Base-by-base conservation (phyloP, 306 rosid genomes). In the Oemleria cerasiformis region DNA sequence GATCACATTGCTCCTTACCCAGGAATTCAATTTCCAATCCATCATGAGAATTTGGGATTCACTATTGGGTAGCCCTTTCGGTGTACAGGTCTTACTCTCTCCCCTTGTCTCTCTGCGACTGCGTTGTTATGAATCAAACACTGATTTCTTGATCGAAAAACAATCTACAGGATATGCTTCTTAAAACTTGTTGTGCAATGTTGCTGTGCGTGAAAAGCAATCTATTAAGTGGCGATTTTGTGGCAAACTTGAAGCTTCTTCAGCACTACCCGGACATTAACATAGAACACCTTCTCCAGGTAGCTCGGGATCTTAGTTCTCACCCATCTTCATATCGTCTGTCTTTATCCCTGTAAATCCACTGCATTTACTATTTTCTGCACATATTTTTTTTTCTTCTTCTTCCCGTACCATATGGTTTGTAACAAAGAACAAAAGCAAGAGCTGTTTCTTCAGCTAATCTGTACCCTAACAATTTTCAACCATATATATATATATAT, bases 31-130 rank as follows among this genome's bases (percentile, higher is more conserved):
- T 68, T 87, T 89, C 73, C 88, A 79, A 30, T 41, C 81, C 72
- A 89, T 87, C 63, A 40, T 92, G 81, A 86, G 96, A 83, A 89
- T 92, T 63, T 92, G 96, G 96, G 97, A 92, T 83, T 82, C 93
- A 74, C 82, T 92, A 63, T 65, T 92, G 64, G 82, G 85, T 56
- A 86, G 87, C 65, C 86, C 96, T 77, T 89, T 81, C 54, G 97
- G 93, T 62, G 87, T 86, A 74, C 92, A 87, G 97, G 97, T 87
- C 38, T 70, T 63, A 75, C 76, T 58, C 84, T 79, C 49, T 65
- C 50, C 56, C 76, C 19, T 78, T 68, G 65, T 66, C 70, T 48
- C 57, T 36, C 16, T 16, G 40, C 6, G 13, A 23, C 8, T 38
- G 65, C 15, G 5, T 23, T 14, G 15, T 60, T 14, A 40, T 55